Evolutionary conservation across 176 grass and related monocot species (phyloP).

Genomic region (Microstegium vimineum): DNA sequence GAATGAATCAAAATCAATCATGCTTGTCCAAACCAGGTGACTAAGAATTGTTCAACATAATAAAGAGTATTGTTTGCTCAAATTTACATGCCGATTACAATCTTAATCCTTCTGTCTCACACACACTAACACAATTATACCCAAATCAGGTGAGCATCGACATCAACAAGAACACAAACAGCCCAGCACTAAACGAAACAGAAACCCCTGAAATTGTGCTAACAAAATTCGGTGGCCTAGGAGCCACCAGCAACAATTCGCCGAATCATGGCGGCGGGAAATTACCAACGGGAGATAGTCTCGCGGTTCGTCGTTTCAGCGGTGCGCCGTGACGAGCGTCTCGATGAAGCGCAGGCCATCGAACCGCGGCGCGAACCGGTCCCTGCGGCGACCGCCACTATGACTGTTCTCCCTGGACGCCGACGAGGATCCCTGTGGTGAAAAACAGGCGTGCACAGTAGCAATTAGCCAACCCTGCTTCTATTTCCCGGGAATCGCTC

Average conservation of each 20-base stretch:
- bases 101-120: neutral
- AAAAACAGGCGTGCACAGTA: neutral
- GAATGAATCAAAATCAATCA: neutral
- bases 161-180: neutral
- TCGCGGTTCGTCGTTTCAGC: conserved; percentile 1
- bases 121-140: too few relatives aligned
- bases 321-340: conserved; percentile 54
- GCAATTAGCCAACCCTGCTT: neutral
- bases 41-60: neutral
- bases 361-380: conserved; percentile 47
- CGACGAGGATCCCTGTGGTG: conserved; percentile 1
- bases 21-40: neutral
- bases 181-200: too few relatives aligned
- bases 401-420: neutral
- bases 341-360: conserved; percentile 55
- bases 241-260: conserved; percentile 3
- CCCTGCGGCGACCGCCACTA: neutral
- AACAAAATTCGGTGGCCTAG: conserved; percentile 37
- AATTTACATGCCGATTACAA: neutral
- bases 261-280: conserved; percentile 18
- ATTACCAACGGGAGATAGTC: neutral
- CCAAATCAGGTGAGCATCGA: neutral
- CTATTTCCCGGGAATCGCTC: too few relatives aligned
- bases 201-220: neutral
- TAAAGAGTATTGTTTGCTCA: neutral